phyloP scores from a whole-genome alignment of 2,329 filamentous ascomycete genomes.

The Cladophialophora psammophila region DNA sequence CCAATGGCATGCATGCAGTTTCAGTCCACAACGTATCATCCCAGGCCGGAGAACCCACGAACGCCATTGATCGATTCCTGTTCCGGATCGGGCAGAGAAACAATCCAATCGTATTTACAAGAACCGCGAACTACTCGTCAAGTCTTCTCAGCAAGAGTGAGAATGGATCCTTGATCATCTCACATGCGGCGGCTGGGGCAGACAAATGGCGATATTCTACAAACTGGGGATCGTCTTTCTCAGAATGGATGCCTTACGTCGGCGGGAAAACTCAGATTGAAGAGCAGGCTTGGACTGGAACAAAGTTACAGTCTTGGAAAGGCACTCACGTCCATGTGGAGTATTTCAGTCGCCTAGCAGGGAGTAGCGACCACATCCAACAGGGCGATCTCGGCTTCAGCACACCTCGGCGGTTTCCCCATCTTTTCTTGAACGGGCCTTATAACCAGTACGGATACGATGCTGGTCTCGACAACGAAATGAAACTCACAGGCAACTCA shows the following conservation, averaged over 20 bases:
- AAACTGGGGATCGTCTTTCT: conserved; percentile 67
- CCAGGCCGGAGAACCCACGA: conserved; percentile 53
- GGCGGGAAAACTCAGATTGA: conserved; percentile 59
- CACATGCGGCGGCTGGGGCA: conserved; percentile 68
- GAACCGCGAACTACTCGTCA: conserved; percentile 64
- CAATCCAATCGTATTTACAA: conserved; percentile 67
- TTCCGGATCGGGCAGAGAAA: conserved; percentile 64
- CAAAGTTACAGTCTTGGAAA: conserved; percentile 63
- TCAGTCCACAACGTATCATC: conserved; percentile 62
- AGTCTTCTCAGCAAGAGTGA: conserved; percentile 57
- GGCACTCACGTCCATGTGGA: conserved; percentile 69
- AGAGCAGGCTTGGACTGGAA: conserved; percentile 65
- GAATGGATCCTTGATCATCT: conserved; percentile 55
- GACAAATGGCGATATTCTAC: conserved; percentile 69
- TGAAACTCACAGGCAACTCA: conserved; percentile 59
- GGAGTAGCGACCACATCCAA: conserved; percentile 67
- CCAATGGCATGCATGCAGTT: conserved; percentile 67
- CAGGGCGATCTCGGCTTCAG: conserved; percentile 62
- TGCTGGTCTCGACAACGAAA: conserved; percentile 62
- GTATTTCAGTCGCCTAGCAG: conserved; percentile 67
- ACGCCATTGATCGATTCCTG: conserved; percentile 66
- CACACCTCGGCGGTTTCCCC: conserved; percentile 62
- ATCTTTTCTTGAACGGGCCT: conserved; percentile 67
- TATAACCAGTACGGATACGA: conserved; percentile 72
- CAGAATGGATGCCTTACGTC: conserved; percentile 64